Conservation (phyloP, 257 asterid genomes). For the Solanum peruvianum region DNA sequence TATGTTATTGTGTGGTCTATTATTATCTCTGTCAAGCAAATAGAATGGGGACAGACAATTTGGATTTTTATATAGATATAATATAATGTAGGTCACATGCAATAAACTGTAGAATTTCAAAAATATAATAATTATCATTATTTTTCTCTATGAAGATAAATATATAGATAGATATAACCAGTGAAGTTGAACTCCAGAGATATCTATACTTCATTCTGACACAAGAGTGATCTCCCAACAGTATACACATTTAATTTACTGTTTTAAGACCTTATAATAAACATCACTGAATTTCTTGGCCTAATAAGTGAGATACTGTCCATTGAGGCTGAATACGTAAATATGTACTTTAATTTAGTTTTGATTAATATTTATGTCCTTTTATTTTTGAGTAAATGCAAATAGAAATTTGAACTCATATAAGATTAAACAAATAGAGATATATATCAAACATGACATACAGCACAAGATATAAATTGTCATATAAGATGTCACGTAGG, state of each 20-base stretch:
- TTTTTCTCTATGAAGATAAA: neutral
- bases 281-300: neutral
- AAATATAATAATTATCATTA: too few relatives aligned
- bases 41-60: neutral
- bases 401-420: too few relatives aligned
- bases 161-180: neutral
- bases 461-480: too few relatives aligned
- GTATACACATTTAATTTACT: neutral
- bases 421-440: too few relatives aligned
- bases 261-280: neutral
- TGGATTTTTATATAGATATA: neutral
- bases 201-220: neutral
- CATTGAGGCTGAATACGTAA: neutral
- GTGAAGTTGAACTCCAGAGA: neutral
- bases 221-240: neutral
- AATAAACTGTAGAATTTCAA: neutral
- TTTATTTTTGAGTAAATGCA: accelerated
- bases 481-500: too few relatives aligned
- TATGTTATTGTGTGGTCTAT: neutral
- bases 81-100: neutral
- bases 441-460: too few relatives aligned
- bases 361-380: too few relatives aligned
- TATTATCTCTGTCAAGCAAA: neutral
- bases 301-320: neutral
- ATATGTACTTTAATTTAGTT: too few relatives aligned